Evolutionary conservation across 1,139 yeast species (phyloP).

Genomic region (Diutina scorzettiae): DNA sequence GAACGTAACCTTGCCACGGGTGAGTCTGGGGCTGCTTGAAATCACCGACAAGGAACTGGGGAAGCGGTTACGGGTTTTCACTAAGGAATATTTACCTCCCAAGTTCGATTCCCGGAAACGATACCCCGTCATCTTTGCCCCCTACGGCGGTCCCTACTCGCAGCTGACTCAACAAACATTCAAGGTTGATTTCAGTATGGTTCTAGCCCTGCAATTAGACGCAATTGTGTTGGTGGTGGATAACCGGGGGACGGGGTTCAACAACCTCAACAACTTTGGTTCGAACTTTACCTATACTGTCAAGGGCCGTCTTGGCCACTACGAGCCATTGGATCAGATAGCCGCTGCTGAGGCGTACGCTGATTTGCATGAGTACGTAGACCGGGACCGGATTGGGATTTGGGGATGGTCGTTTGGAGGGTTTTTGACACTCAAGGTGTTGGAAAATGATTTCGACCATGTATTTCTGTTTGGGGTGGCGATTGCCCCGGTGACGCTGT

Average conservation of each 20-base stretch:
- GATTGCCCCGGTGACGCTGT: conserved; percentile 74
- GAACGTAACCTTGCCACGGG: conserved; percentile 22
- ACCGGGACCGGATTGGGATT: conserved; percentile 46
- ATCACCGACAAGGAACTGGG: conserved; percentile 32
- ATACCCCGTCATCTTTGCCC: conserved; percentile 63
- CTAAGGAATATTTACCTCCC: conserved; percentile 53
- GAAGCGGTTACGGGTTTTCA: conserved; percentile 34
- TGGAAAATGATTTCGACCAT: conserved; percentile 49
- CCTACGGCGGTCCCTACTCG: conserved; percentile 79
- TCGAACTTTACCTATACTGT: conserved; percentile 49
- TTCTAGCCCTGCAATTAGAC: conserved; percentile 54
- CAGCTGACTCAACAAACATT: conserved; percentile 50
- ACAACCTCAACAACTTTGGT: conserved; percentile 27
- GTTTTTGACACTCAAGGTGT: conserved; percentile 58
- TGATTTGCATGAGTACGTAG: conserved; percentile 37
- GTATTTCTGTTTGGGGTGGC: conserved; percentile 60
- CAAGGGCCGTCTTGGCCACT: conserved; percentile 52
- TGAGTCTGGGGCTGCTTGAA: conserved; percentile 41
- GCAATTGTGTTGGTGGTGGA: conserved; percentile 73
- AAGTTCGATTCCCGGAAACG: conserved; percentile 39
- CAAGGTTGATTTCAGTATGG: conserved; percentile 46
- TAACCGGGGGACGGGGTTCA: conserved; percentile 75
- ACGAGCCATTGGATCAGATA: conserved; percentile 62
- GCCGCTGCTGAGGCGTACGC: conserved; percentile 55
- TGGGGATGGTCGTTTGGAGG: conserved; percentile 90